phyloP scores from a whole-genome alignment of 2,329 filamentous ascomycete species.

The Aspergillus clavatus region DNA sequence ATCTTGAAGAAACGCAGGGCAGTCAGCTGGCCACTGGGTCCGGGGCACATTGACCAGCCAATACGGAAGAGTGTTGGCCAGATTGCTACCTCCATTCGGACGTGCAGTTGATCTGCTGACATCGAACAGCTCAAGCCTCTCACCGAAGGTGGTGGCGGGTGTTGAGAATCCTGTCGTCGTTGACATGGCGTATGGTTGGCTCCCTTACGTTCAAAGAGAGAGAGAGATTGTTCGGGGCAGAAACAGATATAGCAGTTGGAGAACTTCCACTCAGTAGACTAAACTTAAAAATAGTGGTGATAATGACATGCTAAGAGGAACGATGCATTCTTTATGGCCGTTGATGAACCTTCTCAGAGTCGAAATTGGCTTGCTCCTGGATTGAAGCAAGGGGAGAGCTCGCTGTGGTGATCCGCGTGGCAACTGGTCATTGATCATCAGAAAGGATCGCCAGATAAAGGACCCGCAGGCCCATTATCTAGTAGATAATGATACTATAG shows the following conservation, averaged over 20 bases:
- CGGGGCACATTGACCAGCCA: conserved; percentile 78
- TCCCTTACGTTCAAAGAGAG: too few relatives aligned
- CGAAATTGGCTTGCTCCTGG: conserved; percentile 3
- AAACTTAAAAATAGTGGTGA: too few relatives aligned
- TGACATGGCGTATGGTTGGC: not conserved
- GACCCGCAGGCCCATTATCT: conserved; percentile 3
- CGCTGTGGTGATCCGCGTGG: conserved; percentile 1
- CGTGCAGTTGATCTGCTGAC: conserved; percentile 8
- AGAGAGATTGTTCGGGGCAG: too few relatives aligned
- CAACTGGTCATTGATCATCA: conserved; percentile 1
- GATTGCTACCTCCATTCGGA: conserved; percentile 6
- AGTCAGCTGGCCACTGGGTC: conserved; percentile 57
- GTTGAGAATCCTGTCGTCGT: conserved; percentile 3
- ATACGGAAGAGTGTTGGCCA: conserved; percentile 51
- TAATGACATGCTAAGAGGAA: too few relatives aligned
- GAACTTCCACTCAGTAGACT: too few relatives aligned
- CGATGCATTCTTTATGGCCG: not conserved
- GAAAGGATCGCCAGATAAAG: conserved; percentile 6
- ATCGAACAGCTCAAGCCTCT: conserved; percentile 18
- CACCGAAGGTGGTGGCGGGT: conserved; percentile 21
- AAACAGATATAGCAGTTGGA: too few relatives aligned
- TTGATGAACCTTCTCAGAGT: conserved; percentile 6
- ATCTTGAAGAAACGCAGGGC: conserved; percentile 65
- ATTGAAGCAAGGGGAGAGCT: not conserved
- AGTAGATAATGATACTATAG: too few relatives aligned